These are phyloP conservation scores for Tricharina praecox DNA, from an alignment of 495 filamentous ascomycete genomes.

Conservation along the genomic window DNA sequence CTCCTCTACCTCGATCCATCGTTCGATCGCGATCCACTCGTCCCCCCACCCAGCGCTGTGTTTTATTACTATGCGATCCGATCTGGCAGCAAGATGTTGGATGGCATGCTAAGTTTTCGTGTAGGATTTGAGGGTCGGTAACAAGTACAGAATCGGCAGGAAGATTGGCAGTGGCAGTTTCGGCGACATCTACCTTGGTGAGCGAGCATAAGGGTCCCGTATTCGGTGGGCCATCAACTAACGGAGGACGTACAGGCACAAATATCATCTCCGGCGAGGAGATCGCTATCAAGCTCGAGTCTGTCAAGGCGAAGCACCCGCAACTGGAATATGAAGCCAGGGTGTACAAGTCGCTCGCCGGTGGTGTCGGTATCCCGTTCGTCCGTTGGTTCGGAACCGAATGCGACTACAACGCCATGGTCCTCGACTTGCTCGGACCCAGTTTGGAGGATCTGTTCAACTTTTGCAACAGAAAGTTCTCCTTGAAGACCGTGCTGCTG, in stretches of 20 bases:
- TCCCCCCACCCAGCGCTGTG: too few relatives aligned
- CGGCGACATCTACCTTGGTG: conserved; percentile 96
- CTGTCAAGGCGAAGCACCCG: conserved; percentile 98
- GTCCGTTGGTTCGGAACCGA: conserved; percentile 99
- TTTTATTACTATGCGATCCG: too few relatives aligned
- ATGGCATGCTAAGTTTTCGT: conserved; percentile 26
- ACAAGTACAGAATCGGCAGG: conserved; percentile 98
- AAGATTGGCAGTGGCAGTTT: conserved; percentile 99
- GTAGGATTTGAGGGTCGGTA: conserved; percentile 96
- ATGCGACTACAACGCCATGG: conserved; percentile 99
- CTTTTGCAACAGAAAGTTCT: conserved; percentile 99
- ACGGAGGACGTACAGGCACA: conserved; percentile 57
- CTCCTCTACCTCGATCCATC: neutral
- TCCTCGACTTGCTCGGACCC: conserved; percentile 91
- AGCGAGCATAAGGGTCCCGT: too few relatives aligned
- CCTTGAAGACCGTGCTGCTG: conserved; percentile 95
- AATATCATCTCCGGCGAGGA: conserved; percentile 99
- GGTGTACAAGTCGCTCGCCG: conserved; percentile 88
- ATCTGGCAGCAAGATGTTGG: too few relatives aligned
- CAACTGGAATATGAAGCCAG: conserved; percentile 99
- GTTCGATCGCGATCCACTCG: neutral
- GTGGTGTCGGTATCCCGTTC: conserved; percentile 96
- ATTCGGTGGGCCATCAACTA: too few relatives aligned
- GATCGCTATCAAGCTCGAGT: conserved; percentile 99
- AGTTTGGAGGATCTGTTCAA: conserved; percentile 99